phyloP scores from a whole-genome alignment of 257 asterid genomes.

The Plantago major region DNA sequence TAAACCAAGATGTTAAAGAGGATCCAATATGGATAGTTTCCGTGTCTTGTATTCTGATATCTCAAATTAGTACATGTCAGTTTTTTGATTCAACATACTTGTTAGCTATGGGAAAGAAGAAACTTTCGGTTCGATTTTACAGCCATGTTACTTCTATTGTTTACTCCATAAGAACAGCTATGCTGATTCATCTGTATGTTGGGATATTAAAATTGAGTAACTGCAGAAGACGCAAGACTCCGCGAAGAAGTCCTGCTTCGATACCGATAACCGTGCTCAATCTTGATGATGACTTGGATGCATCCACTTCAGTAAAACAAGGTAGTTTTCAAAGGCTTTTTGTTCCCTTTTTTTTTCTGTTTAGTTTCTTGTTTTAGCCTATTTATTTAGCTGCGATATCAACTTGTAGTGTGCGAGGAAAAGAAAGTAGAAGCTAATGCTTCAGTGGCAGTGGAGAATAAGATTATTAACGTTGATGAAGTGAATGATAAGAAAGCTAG shows the following conservation, averaged over 20 bases:
- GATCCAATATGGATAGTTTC: not conserved
- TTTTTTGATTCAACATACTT: conserved; percentile 9
- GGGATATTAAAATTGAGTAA: conserved; percentile 14
- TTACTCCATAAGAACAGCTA: conserved; percentile 5
- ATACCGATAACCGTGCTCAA: conserved; percentile 48
- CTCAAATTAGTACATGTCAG: not conserved
- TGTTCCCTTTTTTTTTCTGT: not conserved
- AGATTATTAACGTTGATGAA: conserved; percentile 24
- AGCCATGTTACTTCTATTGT: not conserved
- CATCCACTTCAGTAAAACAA: conserved; percentile 37
- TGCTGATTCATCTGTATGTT: conserved; percentile 4
- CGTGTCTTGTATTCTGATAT: too few relatives aligned
- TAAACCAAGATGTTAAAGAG: not conserved
- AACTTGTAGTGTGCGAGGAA: conserved; percentile 31
- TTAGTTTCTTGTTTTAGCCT: not conserved
- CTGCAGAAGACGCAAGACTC: conserved; percentile 65
- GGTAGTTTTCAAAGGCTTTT: conserved; percentile 26
- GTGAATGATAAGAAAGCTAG: conserved; percentile 25
- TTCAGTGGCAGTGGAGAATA: conserved; percentile 16
- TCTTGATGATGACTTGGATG: conserved; percentile 53
- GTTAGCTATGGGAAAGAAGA: conserved; percentile 13
- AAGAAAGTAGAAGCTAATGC: conserved; percentile 17
- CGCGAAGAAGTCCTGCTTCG: conserved; percentile 43
- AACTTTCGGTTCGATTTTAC: conserved; percentile 6
- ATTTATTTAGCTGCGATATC: not conserved